Evolutionary conservation across 305 asterid genomes (phyloP), one percentile per base, ranked within the genome.

Genomic region (Solanum hybrid): DNA sequence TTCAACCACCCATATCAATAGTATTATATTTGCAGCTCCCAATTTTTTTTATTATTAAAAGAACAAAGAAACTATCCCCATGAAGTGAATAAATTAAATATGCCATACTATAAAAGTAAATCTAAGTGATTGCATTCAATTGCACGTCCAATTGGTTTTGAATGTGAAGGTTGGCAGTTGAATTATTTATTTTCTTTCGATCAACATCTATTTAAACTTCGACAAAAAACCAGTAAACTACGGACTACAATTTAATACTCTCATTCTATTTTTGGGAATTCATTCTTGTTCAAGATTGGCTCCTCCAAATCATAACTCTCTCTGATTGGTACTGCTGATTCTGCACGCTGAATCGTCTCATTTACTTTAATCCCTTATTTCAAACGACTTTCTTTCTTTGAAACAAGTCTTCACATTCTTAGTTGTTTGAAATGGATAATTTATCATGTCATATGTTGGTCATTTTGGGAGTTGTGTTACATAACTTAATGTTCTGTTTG

Each of bases 101-200:
- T 92, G 89, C 33, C 26, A 82, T 72, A 89, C 17, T 89, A 29
- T 89, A 61, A 41, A 41, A 45, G 78, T 72, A 72, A 72, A 85
- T 75, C 86, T 68, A 24, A 37, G 41, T 65, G 45, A 65, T 39
- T 79, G 91, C 92, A 94, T 88, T 93, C 80, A 80, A 37, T 51
- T 14, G 65, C 22, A 51, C 22, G 22, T 51, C 65, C 65, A 51
- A 51, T 84, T 85, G 82, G 78, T 87, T 86, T 81, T 65, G 88
- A 90, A 65, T 89, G 8, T 82, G 79, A 29, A 26, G 72, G 90
- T 91, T 79, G 92, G 92, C 91, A 90, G 95, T 91, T 92, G 93
- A 87, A 89, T 70, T 51, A 38, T 89, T 86, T 33, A 86, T 65
- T 32, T 78, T 68, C 22, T 17, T 29, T 26, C 29, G 12, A 72